Conservation (phyloP, 805 yeast species). For the Dipodascopsis uninucleata region DNA sequence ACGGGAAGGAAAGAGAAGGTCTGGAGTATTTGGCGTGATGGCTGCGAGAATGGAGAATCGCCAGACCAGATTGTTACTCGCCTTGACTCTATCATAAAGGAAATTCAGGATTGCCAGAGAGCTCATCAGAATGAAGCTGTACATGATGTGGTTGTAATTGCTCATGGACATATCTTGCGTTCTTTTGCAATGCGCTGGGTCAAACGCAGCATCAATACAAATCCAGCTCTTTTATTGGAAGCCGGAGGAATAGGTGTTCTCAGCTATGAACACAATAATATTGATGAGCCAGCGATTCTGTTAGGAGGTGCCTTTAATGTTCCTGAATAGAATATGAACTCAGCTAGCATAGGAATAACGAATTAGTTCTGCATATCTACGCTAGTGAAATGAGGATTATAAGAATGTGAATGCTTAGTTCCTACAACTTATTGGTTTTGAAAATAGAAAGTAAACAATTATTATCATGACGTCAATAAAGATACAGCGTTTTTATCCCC, state of each 20-base stretch:
- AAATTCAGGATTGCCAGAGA: constrained; percentile 59
- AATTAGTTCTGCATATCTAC: not conserved
- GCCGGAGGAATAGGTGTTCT: constrained; percentile 95
- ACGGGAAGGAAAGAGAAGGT: constrained; percentile 32
- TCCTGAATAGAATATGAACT: constrained; percentile 34
- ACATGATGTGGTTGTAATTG: constrained; percentile 60
- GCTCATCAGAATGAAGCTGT: constrained; percentile 43
- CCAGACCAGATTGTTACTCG: constrained; percentile 63
- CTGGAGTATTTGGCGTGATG: constrained; percentile 89
- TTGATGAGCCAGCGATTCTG: constrained; percentile 81
- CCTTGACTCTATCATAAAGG: constrained; percentile 64
- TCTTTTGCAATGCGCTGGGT: constrained; percentile 91
- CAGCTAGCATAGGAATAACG: not conserved
- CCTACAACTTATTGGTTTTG: not conserved
- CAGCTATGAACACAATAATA: constrained; percentile 79
- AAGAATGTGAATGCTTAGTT: not conserved
- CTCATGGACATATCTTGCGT: constrained; percentile 90
- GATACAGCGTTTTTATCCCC: too few species aligned
- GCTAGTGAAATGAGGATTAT: not conserved
- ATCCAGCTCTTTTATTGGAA: constrained; percentile 81
- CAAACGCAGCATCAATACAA: constrained; percentile 49
- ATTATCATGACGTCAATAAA: too few species aligned
- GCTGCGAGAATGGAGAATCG: constrained; percentile 87
- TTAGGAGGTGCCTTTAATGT: constrained; percentile 80
- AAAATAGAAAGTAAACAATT: too few species aligned